phyloP scores from a whole-genome alignment of 441 rosid species.

The Populus hybrid region DNA sequence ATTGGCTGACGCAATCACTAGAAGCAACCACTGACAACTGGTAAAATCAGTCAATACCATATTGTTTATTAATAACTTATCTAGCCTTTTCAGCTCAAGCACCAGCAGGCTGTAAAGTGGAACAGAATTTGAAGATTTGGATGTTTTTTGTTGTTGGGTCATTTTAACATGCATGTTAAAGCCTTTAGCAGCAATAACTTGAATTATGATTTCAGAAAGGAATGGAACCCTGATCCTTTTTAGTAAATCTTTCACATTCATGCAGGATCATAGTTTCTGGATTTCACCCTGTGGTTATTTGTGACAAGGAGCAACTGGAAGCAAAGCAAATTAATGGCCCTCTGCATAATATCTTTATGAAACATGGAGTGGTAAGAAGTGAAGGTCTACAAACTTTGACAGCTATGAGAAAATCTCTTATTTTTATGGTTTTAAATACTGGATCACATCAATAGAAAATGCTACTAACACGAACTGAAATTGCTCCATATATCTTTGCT shows the following conservation, averaged over 20 bases:
- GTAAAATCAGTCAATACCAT: slow-evolving; percentile 35
- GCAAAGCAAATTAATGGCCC: slow-evolving; percentile 34
- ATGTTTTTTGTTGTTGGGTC: background rate
- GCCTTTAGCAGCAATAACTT: background rate
- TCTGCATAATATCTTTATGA: slow-evolving; percentile 43
- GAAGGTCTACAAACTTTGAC: slow-evolving; percentile 6
- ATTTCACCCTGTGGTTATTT: slow-evolving; percentile 42
- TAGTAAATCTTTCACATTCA: slow-evolving; percentile 6
- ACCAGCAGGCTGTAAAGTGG: background rate
- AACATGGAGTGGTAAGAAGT: slow-evolving; percentile 65
- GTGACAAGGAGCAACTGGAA: slow-evolving; percentile 30
- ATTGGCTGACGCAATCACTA: slow-evolving; percentile 40
- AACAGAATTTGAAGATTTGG: background rate
- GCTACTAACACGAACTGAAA: background rate
- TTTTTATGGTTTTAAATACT: background rate
- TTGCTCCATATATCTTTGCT: background rate
- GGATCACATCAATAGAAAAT: background rate
- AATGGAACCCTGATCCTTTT: background rate
- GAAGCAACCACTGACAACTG: slow-evolving; percentile 48
- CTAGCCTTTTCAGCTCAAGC: slow-evolving; percentile 1
- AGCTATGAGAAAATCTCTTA: background rate
- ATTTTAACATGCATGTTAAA: background rate
- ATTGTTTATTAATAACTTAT: background rate
- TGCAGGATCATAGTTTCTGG: slow-evolving; percentile 67
- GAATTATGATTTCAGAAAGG: background rate